Base-by-base conservation (phyloP, 306 rosid genomes). In the Boehmeria nivea region DNA sequence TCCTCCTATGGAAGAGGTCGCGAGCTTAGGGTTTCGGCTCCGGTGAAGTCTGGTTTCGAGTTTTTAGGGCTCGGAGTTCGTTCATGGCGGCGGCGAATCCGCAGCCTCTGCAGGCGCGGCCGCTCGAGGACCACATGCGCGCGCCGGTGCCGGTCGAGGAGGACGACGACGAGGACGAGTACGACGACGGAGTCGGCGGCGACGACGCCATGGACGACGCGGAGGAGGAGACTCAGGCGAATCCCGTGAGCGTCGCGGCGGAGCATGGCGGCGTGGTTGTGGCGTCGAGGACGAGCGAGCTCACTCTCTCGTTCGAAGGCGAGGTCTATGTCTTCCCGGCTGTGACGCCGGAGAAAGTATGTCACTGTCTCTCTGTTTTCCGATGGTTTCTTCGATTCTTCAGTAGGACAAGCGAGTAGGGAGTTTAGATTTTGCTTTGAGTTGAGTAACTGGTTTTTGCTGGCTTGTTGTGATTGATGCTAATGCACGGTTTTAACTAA, bases 291-390 rank as follows among this genome's bases (percentile, higher is more conserved):
- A 71, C 91, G 15, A 81, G 98, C 64, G 98, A 87, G 65, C 95
- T 91, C 68, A 84, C 98, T 57, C 98, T 91, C 51, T 91, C 98
- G 60, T 91, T 87, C 13, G 95, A 91, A 59, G 98, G 98, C 15
- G 91, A 91, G 79, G 98, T 91, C 70, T 91, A 82, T 40, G 98
- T 91, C 43, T 91, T 91, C 60, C 94, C 94, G 6, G 80, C 87
- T 24, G 98, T 87, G 54, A 82, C 95, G 15, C 91, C 83, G 24
- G 87, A 87, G 65, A 87, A 87, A 94, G 98, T 90, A 61, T 36
- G 24, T 42, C 24, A 40, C 13, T 24, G 1, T 57, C 6, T 54
- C 12, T 54, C 4, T 11, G 6, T 6, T 27, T 8, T 8, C 58
- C 12, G 39, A 14, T 20, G 45, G 45, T 20, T 19, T 20, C 6